phyloP scores from a whole-genome alignment of 2,329 filamentous ascomycete species.

The Calonectria multiphialidica region DNA sequence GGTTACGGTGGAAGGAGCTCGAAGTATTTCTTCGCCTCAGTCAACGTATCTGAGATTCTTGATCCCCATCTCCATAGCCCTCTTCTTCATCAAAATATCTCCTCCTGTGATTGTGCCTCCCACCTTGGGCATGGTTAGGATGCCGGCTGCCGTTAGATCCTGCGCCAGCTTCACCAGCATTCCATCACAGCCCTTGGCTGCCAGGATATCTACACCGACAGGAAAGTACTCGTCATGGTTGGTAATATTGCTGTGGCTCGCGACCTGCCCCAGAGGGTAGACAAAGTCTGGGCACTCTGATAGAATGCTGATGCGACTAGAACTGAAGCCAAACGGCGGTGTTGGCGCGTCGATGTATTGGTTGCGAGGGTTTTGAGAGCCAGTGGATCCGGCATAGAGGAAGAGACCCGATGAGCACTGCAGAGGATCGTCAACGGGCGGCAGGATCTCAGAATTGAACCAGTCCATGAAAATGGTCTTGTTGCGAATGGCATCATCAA shows the following conservation, averaged over 20 bases:
- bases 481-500: constrained; percentile 58
- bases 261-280: background rate
- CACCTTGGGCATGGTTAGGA: constrained; percentile 1
- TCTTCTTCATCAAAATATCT: background rate
- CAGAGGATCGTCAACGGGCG: background rate
- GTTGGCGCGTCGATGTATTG: background rate
- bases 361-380: background rate
- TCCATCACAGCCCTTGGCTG: constrained; percentile 5
- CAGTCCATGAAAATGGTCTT: constrained; percentile 62
- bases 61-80: background rate
- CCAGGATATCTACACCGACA: background rate
- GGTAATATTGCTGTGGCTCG: background rate
- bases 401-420: background rate
- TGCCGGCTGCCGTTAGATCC: background rate
- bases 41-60: background rate
- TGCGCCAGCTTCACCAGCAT: background rate
- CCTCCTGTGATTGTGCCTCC: background rate
- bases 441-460: constrained; percentile 50
- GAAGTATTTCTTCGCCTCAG: background rate
- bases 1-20: too few relatives aligned
- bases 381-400: background rate
- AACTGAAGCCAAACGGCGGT: background rate
- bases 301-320: background rate
- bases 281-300: constrained; percentile 7
- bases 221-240: constrained; percentile 6